Percentiles rank a stretch among this genome's conserved stretches.
Evolutionary conservation across 306 rosid species (phyloP).

Genomic region (Bauhinia variegata): DNA sequence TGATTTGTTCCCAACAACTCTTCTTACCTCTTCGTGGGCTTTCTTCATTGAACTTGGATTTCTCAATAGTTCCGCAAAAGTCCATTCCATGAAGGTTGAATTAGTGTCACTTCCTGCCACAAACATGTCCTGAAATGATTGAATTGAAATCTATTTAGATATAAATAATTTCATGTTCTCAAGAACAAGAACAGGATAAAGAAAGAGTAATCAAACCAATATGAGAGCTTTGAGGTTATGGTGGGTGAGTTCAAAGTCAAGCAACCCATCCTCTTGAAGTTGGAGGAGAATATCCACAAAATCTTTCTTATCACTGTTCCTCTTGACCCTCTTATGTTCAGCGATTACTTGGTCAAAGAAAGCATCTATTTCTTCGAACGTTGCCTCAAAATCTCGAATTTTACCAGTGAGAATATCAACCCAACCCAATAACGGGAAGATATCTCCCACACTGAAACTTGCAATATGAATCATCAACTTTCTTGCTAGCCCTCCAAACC

Average conservation of each 20-base stretch:
- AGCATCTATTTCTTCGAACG: neutral
- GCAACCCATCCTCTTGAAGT: constrained; percentile 3
- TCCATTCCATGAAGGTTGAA: constrained; percentile 39
- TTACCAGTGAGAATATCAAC: constrained; percentile 3
- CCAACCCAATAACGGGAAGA: no score
- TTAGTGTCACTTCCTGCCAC: constrained; percentile 33
- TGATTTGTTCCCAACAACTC: no score
- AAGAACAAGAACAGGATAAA: no score
- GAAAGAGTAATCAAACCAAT: no score
- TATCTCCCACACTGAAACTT: no score
- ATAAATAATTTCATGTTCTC: no score
- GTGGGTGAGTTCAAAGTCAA: neutral
- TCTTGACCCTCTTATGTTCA: neutral
- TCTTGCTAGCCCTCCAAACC: no score
- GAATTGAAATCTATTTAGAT: neutral
- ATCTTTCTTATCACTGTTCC: neutral
- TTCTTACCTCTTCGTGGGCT: no score
- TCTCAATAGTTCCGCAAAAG: constrained; percentile 47
- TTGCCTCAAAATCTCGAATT: neutral
- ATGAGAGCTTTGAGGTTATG: no score
- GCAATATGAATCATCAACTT: no score
- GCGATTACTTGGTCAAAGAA: constrained; percentile 1
- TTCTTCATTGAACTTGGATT: no score
- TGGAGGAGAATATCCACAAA: constrained; percentile 17
- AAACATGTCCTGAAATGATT: constrained; percentile 43